Evolutionary conservation across 371 early-diverging fungal genomes (phyloP).

Genomic region (Massospora cicadina): DNA sequence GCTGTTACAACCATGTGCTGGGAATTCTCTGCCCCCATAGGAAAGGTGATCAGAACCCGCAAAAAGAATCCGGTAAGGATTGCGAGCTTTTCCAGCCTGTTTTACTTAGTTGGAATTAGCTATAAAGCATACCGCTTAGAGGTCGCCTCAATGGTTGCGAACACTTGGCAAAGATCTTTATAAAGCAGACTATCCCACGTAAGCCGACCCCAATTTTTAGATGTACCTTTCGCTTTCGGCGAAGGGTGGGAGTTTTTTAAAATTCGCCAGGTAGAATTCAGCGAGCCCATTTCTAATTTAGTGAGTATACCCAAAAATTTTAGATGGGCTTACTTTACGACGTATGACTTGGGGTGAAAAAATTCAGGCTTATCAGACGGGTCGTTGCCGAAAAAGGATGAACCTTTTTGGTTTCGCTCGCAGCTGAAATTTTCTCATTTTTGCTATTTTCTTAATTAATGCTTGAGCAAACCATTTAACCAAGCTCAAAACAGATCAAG

Average conservation of each 20-base stretch:
- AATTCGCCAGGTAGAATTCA: background rate
- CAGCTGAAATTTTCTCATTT: background rate
- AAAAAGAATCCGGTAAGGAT: slow-evolving; percentile 56
- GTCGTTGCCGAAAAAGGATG: background rate
- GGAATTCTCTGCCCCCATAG: slow-evolving; percentile 17
- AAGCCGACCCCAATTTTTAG: background rate
- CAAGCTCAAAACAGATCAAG: background rate
- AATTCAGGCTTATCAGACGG: background rate
- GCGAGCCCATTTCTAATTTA: background rate
- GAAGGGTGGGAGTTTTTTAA: background rate
- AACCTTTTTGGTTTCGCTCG: background rate
- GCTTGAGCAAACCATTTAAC: background rate
- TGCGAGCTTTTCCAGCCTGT: slow-evolving; percentile 56
- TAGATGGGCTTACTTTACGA: background rate
- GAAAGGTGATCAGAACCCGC: slow-evolving; percentile 31
- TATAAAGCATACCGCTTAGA: slow-evolving; percentile 16
- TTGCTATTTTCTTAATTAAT: too few relatives aligned
- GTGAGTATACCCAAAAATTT: background rate
- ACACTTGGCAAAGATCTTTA: background rate
- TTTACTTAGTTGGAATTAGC: background rate
- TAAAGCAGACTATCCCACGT: background rate
- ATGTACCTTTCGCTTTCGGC: background rate
- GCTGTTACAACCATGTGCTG: slow-evolving; percentile 52
- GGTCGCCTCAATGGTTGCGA: slow-evolving; percentile 12
- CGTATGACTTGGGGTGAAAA: background rate